Percentiles rank a stretch among this genome's conserved stretches.
These are phyloP conservation scores for Daldinia sp. DNA, from an alignment of 2,329 filamentous ascomycete species.

Conservation along the genomic window DNA sequence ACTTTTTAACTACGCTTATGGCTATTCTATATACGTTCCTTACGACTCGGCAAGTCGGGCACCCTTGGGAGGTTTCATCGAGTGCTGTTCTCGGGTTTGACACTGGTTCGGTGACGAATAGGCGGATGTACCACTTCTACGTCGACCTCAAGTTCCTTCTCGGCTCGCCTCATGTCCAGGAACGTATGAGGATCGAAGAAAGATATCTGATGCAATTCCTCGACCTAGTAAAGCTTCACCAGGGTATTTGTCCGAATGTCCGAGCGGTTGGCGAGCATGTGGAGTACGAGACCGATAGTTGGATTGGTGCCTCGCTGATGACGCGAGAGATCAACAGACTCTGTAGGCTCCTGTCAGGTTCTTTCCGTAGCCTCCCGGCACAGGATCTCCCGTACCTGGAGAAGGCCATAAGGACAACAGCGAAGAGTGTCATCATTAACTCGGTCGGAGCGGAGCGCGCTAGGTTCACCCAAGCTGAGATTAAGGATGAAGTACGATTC, in stretches of 20 bases:
- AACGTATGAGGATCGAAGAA: constrained; percentile 80
- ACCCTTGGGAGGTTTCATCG: constrained; percentile 87
- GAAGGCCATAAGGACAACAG: constrained; percentile 75
- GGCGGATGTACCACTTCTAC: constrained; percentile 98
- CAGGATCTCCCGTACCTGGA: constrained; percentile 72
- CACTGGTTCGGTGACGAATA: constrained; percentile 91
- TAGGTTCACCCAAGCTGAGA: constrained; percentile 85
- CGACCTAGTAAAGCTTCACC: constrained; percentile 93
- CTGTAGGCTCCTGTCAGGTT: constrained; percentile 86
- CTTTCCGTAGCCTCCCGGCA: constrained; percentile 76
- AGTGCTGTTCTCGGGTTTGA: constrained; percentile 91
- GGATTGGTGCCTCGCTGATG: constrained; percentile 95
- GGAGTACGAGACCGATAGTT: constrained; percentile 97
- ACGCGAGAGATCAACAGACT: constrained; percentile 94
- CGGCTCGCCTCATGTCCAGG: constrained; percentile 85
- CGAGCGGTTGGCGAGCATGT: constrained; percentile 94
- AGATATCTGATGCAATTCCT: constrained; percentile 94
- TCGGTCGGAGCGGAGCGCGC: constrained; percentile 88
- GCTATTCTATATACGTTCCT: constrained; percentile 97
- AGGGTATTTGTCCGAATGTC: constrained; percentile 95
- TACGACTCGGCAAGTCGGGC: constrained; percentile 93
- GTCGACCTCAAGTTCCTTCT: constrained; percentile 92
- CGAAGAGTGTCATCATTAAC: constrained; percentile 86
- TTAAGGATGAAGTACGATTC: constrained; percentile 86
- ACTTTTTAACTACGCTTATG: constrained; percentile 94